Conservation (phyloP, 192 early-diverging fungal genomes). For the Coemansia sp. region DNA sequence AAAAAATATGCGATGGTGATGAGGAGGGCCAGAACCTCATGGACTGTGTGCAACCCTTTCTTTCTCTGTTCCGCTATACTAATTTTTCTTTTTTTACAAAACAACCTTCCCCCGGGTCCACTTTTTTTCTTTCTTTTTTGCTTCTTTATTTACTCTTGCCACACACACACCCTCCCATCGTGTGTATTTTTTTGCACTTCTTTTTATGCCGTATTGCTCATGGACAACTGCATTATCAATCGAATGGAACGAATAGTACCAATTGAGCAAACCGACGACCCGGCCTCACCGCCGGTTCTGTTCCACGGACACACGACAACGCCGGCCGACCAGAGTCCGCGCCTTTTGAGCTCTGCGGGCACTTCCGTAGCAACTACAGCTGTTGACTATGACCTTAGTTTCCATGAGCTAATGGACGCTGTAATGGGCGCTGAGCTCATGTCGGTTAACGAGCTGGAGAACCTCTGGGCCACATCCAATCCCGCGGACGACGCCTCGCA, state of each 20-base stretch:
- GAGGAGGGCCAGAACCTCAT: not conserved
- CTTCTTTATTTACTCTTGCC: not conserved
- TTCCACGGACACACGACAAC: not conserved
- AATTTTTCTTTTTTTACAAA: slow-evolving; percentile 4
- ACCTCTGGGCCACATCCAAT: slow-evolving; percentile 55
- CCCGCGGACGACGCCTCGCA: slow-evolving; percentile 10
- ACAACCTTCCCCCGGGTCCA: no score
- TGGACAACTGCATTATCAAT: slow-evolving; percentile 29
- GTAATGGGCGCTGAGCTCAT: slow-evolving; percentile 66
- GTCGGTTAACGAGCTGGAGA: slow-evolving; percentile 66
- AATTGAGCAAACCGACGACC: slow-evolving; percentile 4
- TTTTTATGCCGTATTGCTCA: slow-evolving; percentile 29
- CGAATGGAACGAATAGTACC: slow-evolving; percentile 31
- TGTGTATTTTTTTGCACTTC: slow-evolving; percentile 1
- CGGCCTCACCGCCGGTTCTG: not conserved
- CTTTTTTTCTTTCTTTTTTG: slow-evolving; percentile 1
- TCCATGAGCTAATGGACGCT: slow-evolving; percentile 66
- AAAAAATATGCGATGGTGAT: no score
- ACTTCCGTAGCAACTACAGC: not conserved
- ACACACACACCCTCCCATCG: not conserved
- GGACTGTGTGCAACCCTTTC: not conserved
- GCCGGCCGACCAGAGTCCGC: not conserved
- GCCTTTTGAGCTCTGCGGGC: not conserved
- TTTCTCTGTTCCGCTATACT: not conserved
- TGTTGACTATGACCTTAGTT: slow-evolving; percentile 46